Percentiles rank a stretch among this genome's conserved stretches.
phyloP scores from a whole-genome alignment of 1,284 basidiomycete species.

The Microbotryum intermedium region DNA sequence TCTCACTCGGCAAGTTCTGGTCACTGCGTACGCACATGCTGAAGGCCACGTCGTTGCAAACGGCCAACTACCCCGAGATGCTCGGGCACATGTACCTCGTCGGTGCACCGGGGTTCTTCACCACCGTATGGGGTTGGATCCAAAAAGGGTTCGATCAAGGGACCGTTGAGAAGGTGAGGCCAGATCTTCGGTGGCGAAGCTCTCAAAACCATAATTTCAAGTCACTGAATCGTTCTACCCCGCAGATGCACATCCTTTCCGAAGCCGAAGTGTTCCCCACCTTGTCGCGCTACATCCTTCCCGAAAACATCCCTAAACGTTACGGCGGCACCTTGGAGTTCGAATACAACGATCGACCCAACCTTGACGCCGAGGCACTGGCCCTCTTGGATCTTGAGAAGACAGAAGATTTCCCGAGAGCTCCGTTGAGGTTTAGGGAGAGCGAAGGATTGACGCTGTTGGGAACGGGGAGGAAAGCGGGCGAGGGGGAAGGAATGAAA shows the following conservation, averaged over 20 bases:
- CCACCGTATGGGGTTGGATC: constrained; percentile 56
- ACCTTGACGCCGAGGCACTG: constrained; percentile 13
- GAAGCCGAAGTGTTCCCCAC: constrained; percentile 19
- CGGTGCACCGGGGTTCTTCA: constrained; percentile 60
- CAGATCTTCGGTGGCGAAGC: constrained; percentile 1
- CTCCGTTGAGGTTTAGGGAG: constrained; percentile 22
- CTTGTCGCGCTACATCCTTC: constrained; percentile 44
- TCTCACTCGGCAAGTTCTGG: constrained; percentile 55
- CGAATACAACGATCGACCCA: constrained; percentile 19
- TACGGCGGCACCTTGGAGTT: constrained; percentile 48
- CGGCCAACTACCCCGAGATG: constrained; percentile 65
- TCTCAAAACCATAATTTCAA: no score
- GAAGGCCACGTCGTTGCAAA: constrained; percentile 60
- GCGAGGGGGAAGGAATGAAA: neutral
- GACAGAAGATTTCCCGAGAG: neutral
- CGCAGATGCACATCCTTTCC: no score
- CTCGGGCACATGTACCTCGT: constrained; percentile 48
- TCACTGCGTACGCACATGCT: constrained; percentile 53
- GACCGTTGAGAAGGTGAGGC: constrained; percentile 17
- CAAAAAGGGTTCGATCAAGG: constrained; percentile 45
- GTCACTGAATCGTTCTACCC: no score
- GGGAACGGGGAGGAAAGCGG: neutral
- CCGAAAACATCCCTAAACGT: constrained; percentile 51
- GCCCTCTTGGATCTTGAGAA: constrained; percentile 13
- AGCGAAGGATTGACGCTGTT: neutral